Conservation (phyloP, 2,329 filamentous ascomycete species). For the Diaporthe batatas region DNA sequence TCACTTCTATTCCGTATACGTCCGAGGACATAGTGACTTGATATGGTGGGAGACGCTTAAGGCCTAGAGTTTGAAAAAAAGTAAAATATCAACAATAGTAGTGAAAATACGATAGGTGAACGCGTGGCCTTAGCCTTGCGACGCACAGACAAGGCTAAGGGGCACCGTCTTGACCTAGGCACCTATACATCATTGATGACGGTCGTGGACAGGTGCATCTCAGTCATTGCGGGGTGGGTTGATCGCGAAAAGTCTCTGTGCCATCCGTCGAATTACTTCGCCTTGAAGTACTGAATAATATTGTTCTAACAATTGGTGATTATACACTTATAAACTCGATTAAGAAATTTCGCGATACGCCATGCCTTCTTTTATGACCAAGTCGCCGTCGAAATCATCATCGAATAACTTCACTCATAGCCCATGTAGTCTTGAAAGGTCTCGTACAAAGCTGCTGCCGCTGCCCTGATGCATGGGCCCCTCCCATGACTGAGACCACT, state of each 20-base stretch:
- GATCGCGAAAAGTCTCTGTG: background rate
- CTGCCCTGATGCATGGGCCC: background rate
- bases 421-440: background rate
- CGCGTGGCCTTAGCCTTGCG: too few relatives aligned
- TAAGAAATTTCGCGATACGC: background rate
- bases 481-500: background rate
- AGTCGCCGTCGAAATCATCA: background rate
- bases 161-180: too few relatives aligned
- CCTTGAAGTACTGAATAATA: background rate
- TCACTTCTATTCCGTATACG: too few relatives aligned
- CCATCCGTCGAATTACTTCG: background rate
- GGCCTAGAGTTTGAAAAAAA: too few relatives aligned
- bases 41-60: too few relatives aligned
- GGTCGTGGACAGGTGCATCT: background rate
- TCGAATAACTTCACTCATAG: background rate
- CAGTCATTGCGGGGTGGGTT: background rate
- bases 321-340: background rate
- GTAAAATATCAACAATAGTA: too few relatives aligned
- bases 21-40: too few relatives aligned
- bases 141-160: too few relatives aligned
- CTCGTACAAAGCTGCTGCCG: background rate
- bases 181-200: background rate
- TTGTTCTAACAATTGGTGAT: background rate
- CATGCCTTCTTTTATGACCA: background rate
- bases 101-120: too few relatives aligned